Evolutionary conservation across 768 basidiomycete genomes (phyloP).

Genomic region (Phaeolepiota aurea): DNA sequence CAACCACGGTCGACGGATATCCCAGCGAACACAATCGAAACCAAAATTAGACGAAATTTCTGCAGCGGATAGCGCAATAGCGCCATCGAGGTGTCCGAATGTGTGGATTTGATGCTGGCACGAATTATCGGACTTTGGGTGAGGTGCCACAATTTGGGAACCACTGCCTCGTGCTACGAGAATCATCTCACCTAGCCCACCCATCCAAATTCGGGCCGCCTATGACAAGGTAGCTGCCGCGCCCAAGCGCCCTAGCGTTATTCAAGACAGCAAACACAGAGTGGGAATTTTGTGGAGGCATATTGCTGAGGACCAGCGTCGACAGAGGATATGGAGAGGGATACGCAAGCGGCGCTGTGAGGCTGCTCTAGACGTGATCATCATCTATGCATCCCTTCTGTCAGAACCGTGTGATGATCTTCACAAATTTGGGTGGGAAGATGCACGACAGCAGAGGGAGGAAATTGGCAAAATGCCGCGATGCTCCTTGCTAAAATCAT

Average conservation of each 20-base stretch:
- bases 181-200: too few relatives aligned
- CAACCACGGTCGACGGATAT: neutral
- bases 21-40: neutral
- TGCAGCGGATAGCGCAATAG: neutral
- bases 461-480: too few relatives aligned
- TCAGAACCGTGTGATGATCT: too few relatives aligned
- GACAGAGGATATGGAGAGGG: neutral
- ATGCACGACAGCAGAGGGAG: too few relatives aligned
- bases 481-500: neutral
- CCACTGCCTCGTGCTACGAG: neutral
- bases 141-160: neutral
- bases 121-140: neutral
- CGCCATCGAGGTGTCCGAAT: neutral
- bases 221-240: neutral
- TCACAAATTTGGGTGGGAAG: too few relatives aligned
- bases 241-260: neutral
- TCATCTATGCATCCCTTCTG: too few relatives aligned
- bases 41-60: constrained; percentile 4
- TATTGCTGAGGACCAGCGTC: neutral
- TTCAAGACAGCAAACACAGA: neutral
- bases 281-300: neutral
- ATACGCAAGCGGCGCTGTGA: too few relatives aligned
- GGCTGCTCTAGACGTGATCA: too few relatives aligned
- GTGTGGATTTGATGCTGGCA: neutral
- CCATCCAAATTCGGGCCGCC: too few relatives aligned